These are phyloP conservation scores for Termitomyces sp. DNA, from an alignment of 768 basidiomycete genomes.

Conservation along the genomic window DNA sequence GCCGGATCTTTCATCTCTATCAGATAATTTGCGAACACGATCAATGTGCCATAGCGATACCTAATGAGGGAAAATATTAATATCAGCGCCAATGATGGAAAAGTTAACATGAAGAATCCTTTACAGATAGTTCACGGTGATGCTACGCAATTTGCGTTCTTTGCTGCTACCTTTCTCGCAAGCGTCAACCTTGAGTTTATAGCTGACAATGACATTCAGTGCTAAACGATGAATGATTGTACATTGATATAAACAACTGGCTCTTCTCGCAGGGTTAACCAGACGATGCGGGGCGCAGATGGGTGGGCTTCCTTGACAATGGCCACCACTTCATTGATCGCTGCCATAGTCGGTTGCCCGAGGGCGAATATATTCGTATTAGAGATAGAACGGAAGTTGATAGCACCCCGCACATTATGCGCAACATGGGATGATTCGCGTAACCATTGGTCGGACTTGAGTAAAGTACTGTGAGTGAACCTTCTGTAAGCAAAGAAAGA, in stretches of 20 bases:
- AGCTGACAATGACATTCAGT: constrained; percentile 39
- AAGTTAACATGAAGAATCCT: constrained; percentile 5
- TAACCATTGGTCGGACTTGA: constrained; percentile 93
- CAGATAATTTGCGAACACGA: constrained; percentile 93
- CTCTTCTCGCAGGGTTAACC: constrained; percentile 93
- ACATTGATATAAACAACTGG: constrained; percentile 85
- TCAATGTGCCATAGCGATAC: constrained; percentile 86
- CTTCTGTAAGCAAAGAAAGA: neutral
- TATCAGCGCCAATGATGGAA: neutral
- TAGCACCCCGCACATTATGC: constrained; percentile 80
- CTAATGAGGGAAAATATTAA: constrained; percentile 26
- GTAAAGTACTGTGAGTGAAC: constrained; percentile 51
- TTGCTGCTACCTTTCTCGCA: constrained; percentile 76
- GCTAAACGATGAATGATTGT: neutral
- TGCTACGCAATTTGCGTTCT: constrained; percentile 63
- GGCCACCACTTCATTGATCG: constrained; percentile 74
- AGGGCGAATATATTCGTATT: constrained; percentile 83
- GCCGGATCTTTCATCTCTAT: constrained; percentile 55
- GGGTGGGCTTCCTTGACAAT: constrained; percentile 61
- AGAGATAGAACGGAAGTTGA: constrained; percentile 87
- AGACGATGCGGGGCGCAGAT: constrained; percentile 59
- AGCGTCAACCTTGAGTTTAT: constrained; percentile 87
- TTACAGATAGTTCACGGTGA: constrained; percentile 88
- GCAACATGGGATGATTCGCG: constrained; percentile 63
- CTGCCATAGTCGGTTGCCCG: constrained; percentile 88